A percentile compares a stretch with the other conserved stretches of the same genome.
Evolutionary conservation across 106 monocot genomes (phyloP).

Genomic region (Alisma plantagoaquatica): DNA sequence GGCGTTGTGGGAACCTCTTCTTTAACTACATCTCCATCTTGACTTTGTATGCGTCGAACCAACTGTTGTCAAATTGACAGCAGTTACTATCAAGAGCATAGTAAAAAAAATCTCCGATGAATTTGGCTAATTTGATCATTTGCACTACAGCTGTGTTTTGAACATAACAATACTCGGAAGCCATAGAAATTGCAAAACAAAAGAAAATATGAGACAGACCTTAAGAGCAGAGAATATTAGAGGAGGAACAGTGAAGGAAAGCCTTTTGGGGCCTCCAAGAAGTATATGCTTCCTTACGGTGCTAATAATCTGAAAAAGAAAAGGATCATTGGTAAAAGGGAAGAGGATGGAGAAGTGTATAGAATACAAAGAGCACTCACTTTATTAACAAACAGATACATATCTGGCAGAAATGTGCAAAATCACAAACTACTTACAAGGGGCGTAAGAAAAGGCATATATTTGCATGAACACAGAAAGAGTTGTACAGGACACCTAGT

Average conservation of each 20-base stretch:
- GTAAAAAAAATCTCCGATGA: background rate
- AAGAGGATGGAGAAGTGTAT: background rate
- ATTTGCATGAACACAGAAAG: too few species aligned
- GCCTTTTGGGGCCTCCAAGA: slow-evolving; percentile 73
- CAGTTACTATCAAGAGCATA: background rate
- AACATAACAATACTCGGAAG: too few species aligned
- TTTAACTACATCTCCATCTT: slow-evolving; percentile 61
- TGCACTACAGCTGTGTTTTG: too few species aligned
- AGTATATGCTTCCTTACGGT: slow-evolving; percentile 81
- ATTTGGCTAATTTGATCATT: too few species aligned
- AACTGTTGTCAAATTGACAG: slow-evolving; percentile 49
- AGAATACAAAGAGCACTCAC: background rate
- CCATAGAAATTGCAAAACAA: too few species aligned
- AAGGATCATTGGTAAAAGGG: background rate
- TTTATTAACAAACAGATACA: too few species aligned
- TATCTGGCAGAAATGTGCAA: too few species aligned
- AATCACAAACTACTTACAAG: too few species aligned
- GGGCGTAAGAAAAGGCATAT: too few species aligned
- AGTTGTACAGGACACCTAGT: too few species aligned
- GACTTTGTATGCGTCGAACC: slow-evolving; percentile 66
- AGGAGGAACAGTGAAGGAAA: slow-evolving; percentile 79
- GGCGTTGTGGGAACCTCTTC: slow-evolving; percentile 66
- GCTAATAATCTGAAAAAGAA: slow-evolving; percentile 69
- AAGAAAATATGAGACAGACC: slow-evolving; percentile 63
- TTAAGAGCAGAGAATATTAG: slow-evolving; percentile 82